A percentile compares a stretch with the other conserved stretches of the same genome.
Conservation (phyloP, 2,329 filamentous ascomycete genomes). For the Claviceps capensis region DNA sequence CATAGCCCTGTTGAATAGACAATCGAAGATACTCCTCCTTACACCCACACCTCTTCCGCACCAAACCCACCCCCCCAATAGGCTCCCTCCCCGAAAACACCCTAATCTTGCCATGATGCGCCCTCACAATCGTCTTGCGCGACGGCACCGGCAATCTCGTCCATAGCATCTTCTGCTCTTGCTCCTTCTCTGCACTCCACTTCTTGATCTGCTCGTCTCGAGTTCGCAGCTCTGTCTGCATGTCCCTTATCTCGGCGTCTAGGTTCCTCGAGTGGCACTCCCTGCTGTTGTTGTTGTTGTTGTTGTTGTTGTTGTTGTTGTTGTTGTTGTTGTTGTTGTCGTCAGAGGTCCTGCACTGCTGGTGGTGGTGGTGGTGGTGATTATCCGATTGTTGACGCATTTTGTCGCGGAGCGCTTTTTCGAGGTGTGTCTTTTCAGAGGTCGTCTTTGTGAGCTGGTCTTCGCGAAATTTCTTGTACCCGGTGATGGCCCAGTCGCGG, state of each 20-base stretch:
- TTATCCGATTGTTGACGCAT: not conserved
- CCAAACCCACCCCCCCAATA: not conserved
- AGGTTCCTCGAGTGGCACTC: not conserved
- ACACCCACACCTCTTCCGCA: not conserved
- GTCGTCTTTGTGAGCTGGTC: not conserved
- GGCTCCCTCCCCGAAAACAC: not conserved
- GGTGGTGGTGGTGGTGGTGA: no score
- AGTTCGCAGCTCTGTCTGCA: not conserved
- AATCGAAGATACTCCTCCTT: not conserved
- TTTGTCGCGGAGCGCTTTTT: not conserved
- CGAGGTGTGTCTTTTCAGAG: not conserved
- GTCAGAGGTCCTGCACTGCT: no score
- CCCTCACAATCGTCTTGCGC: not conserved
- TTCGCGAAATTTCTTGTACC: not conserved
- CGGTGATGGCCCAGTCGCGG: not conserved
- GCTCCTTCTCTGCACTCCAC: not conserved
- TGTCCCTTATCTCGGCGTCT: not conserved
- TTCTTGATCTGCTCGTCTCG: not conserved
- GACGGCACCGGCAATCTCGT: not conserved
- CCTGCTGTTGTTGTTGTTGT: not conserved
- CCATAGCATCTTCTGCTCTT: not conserved
- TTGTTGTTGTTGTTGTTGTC: not conserved
- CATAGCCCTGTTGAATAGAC: not conserved
- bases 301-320: not conserved
- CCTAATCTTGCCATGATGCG: not conserved